A percentile compares a stretch with the other conserved stretches of the same genome.
Conservation (phyloP, 495 filamentous ascomycete genomes). For the Penicillium antarcticum region DNA sequence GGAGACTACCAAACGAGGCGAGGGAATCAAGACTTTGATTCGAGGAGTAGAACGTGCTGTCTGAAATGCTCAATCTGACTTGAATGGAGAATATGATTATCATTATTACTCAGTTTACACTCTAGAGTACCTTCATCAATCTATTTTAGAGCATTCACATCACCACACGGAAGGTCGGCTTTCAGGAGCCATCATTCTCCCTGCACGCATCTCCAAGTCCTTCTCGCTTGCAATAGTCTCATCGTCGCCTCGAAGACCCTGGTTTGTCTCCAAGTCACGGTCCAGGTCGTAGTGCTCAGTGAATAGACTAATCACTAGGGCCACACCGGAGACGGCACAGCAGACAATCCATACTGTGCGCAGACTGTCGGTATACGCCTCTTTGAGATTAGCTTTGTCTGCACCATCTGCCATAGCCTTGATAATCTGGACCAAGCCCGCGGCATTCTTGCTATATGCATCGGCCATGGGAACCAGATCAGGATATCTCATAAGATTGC, state of each 20-base stretch:
- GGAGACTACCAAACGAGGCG: constrained; percentile 68
- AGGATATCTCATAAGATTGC: constrained; percentile 40
- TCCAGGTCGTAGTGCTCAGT: constrained; percentile 54
- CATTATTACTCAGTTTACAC: constrained; percentile 8
- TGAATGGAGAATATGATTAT: constrained; percentile 3
- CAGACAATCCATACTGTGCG: constrained; percentile 55
- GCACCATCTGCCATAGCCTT: constrained; percentile 46
- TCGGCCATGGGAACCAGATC: constrained; percentile 41
- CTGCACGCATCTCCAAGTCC: constrained; percentile 13
- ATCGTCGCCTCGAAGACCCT: constrained; percentile 16
- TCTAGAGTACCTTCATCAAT: constrained; percentile 1
- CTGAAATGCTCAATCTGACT: not conserved
- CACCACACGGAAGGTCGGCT: constrained; percentile 19
- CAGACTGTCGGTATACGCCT: constrained; percentile 55
- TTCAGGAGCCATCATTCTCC: not conserved
- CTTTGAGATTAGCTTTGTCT: constrained; percentile 42
- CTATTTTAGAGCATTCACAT: not conserved
- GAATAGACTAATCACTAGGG: constrained; percentile 44
- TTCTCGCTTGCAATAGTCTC: constrained; percentile 8
- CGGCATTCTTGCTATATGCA: constrained; percentile 54
- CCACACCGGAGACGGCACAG: constrained; percentile 50
- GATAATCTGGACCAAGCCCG: constrained; percentile 57
- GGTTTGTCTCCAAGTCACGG: constrained; percentile 38
- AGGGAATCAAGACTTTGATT: constrained; percentile 85
- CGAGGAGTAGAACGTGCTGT: constrained; percentile 42